phyloP scores from a whole-genome alignment of 2,329 filamentous ascomycete species.

The Ceratocystis destructans region DNA sequence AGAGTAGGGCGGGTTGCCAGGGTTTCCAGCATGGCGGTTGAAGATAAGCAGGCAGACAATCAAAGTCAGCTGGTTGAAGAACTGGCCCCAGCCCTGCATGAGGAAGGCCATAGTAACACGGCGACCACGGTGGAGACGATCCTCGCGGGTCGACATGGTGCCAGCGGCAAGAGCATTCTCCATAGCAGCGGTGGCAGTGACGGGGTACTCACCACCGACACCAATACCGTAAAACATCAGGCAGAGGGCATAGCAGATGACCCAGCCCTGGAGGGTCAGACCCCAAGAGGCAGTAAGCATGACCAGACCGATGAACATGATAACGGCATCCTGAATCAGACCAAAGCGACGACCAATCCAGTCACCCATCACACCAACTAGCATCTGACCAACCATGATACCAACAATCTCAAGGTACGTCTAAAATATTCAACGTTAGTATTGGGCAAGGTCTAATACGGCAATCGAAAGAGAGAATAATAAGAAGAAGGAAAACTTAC shows the following conservation, averaged over 20 bases:
- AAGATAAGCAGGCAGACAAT: slow-evolving; percentile 80
- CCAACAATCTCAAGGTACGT: slow-evolving; percentile 87
- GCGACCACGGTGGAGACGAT: slow-evolving; percentile 86
- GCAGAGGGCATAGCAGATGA: slow-evolving; percentile 92
- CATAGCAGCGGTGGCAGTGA: slow-evolving; percentile 91
- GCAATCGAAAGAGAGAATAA: background rate
- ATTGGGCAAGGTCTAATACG: background rate
- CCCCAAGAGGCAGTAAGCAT: slow-evolving; percentile 92
- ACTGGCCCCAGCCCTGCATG: slow-evolving; percentile 98
- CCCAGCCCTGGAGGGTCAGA: slow-evolving; percentile 75
- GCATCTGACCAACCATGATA: slow-evolving; percentile 86
- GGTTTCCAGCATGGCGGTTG: slow-evolving; percentile 37
- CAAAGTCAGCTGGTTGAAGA: slow-evolving; percentile 81
- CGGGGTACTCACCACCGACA: slow-evolving; percentile 82
- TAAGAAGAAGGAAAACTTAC: slow-evolving; percentile 9
- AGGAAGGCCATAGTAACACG: slow-evolving; percentile 92
- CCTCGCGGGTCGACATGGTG: slow-evolving; percentile 76
- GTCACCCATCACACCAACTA: slow-evolving; percentile 60
- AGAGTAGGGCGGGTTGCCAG: slow-evolving; percentile 64
- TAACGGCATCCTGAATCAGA: slow-evolving; percentile 81
- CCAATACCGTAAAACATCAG: slow-evolving; percentile 63
- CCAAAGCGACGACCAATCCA: slow-evolving; percentile 88
- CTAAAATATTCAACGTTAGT: slow-evolving; percentile 10
- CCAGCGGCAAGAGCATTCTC: slow-evolving; percentile 78
- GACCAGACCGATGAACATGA: slow-evolving; percentile 87